Evolutionary conservation across 345 rosid species (phyloP).

Genomic region (Gossypium ekmanianum): DNA sequence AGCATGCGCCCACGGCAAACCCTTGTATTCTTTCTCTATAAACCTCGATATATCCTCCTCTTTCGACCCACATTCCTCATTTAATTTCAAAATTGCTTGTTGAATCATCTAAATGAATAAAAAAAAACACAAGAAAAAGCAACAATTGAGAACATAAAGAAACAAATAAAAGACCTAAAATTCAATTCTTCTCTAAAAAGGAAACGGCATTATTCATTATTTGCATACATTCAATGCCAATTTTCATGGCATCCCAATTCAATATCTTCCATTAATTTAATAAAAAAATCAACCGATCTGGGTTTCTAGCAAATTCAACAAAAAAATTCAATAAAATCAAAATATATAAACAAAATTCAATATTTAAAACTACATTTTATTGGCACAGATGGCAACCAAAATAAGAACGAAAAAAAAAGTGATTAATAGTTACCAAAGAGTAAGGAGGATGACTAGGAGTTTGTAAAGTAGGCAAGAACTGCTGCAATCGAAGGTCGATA

Average conservation of each 20-base stretch:
- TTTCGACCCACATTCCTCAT: constrained; percentile 26
- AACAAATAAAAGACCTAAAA: background rate
- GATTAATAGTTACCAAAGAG: constrained; percentile 19
- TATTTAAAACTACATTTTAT: background rate
- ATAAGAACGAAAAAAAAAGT: background rate
- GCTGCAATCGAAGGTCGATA: constrained; percentile 13
- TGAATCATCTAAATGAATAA: constrained; percentile 30
- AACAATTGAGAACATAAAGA: background rate
- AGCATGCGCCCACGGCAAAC: constrained; percentile 31
- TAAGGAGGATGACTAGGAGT: constrained; percentile 31
- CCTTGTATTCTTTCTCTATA: constrained; percentile 23
- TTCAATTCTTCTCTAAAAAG: background rate
- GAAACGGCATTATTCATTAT: background rate
- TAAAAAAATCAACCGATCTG: background rate
- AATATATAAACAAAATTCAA: background rate
- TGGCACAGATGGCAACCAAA: background rate
- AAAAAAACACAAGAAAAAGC: background rate
- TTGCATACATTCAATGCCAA: no score
- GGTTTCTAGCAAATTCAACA: background rate
- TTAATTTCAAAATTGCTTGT: constrained; percentile 23
- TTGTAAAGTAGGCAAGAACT: constrained; percentile 10
- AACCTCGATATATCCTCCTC: constrained; percentile 23
- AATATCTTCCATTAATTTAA: background rate
- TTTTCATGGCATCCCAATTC: background rate
- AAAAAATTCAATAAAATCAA: background rate